Base-by-base conservation (phyloP, 129 eudicot genomes). In the Lactuca saligna region DNA sequence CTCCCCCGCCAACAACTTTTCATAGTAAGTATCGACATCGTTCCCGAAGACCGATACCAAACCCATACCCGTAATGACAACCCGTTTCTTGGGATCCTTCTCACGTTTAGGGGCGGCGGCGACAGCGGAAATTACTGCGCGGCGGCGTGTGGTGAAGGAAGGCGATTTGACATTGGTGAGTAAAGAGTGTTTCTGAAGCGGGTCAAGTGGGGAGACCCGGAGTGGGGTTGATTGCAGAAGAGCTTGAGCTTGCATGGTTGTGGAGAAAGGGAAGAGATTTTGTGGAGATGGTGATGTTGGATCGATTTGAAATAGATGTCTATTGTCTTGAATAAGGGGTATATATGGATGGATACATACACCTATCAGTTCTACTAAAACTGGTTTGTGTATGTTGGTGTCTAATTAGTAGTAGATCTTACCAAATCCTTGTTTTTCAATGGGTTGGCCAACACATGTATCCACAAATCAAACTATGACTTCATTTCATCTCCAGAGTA, bases 51-150 rank as follows among this genome's bases (percentile, higher is more conserved):
- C 99, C 5, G 97, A 89, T 4, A 94, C 99, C n/a, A 90, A 69
- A 4, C 98, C 98, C 98, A 86, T 88, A 1, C 98, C 98, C 15
- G 98, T 92, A 44, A 92, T 88, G 32, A 92, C 98, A 7, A 92
- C 95, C 7, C 98, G 87, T 72, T 92, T 92, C 69, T 87, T 92
- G 3, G 98, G 98, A 76, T 92, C 98, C 60, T 66, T 92, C 61
- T 92, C 98, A 13, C 96, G 83, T 55, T 82, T 82, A 12, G 98
- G 98, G 29, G 89, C 82, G 33, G 90, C 39, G 13, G 50, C 61
- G 35, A 81, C 78, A 33, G 87, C 87, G 9, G 80, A 55, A 2
- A 83, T 78, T 58, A 77, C 58, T 10, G 80, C 63, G 42, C 39
- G 63, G 50, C 78, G 83, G 32, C 80, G 78, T 0, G 81, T 57